Evolutionary conservation across 2,329 filamentous ascomycete genomes (phyloP).

Genomic region (Diatrype stigma): DNA sequence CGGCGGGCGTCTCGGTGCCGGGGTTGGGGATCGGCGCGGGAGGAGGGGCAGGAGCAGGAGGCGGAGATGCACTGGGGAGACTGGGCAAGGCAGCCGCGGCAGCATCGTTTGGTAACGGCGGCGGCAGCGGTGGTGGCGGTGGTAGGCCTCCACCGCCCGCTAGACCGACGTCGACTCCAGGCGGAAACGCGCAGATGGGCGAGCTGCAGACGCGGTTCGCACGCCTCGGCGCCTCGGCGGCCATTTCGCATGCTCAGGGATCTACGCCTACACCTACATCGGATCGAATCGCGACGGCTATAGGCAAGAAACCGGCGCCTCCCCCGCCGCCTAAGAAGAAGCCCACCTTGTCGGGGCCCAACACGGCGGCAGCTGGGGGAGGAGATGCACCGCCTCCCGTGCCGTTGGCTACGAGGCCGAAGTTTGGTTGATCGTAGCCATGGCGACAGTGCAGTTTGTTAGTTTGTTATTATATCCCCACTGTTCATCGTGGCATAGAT

Average conservation of each 20-base stretch:
- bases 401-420: slow-evolving; percentile 47
- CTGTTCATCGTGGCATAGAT: background rate
- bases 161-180: background rate
- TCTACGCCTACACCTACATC: slow-evolving; percentile 6
- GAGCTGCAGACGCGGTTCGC: slow-evolving; percentile 68
- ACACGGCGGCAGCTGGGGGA: slow-evolving; percentile 15
- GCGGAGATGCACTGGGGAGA: slow-evolving; percentile 26
- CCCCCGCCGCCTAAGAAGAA: slow-evolving; percentile 46
- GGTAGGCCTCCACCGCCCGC: background rate
- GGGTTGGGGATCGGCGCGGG: slow-evolving; percentile 64
- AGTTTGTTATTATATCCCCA: background rate
- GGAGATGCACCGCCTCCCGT: slow-evolving; percentile 45
- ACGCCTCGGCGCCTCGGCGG: slow-evolving; percentile 39
- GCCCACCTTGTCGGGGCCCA: slow-evolving; percentile 29
- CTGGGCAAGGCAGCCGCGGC: slow-evolving; percentile 18
- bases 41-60: slow-evolving; percentile 17
- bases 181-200: slow-evolving; percentile 44
- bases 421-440: slow-evolving; percentile 32
- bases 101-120: slow-evolving; percentile 5
- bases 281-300: slow-evolving; percentile 19
- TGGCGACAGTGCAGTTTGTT: background rate
- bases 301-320: slow-evolving; percentile 50
- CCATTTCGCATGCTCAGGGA: slow-evolving; percentile 2
- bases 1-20: slow-evolving; percentile 74
- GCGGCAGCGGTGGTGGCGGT: slow-evolving; percentile 4